Base-by-base conservation (phyloP, 129 eudicot genomes). In the Flaveria sonorensis region DNA sequence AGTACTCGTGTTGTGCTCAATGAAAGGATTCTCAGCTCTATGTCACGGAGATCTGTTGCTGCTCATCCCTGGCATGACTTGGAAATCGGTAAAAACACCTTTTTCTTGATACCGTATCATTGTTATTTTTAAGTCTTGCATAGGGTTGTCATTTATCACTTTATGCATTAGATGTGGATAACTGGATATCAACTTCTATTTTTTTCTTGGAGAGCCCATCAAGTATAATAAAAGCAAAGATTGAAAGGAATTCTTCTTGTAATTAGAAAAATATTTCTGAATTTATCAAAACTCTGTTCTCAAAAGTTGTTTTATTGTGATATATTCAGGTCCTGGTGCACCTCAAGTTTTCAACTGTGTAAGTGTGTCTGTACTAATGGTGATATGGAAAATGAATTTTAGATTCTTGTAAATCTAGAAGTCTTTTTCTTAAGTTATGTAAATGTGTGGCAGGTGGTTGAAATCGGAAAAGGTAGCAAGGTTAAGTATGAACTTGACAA, bases 61-160 rank as follows among this genome's bases (percentile, higher is more conserved):
- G 97, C 97, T 87, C 98, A 93, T 83, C 98, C 98, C 10, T 93
- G 98, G 98, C 98, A 93, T 80, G 98, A 90, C 76, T 79, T 93
- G 64, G 97, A 91, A 59, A 93, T 93, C 43, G 97, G 96, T 93
- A 82, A 26, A 36, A 63, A n/a, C 20, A n/a, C 42, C 21, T 48
- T 61, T 48, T 50, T 59, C 15, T 64, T 19, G 6, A 20, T 8
- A 36, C 10, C 52, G 4, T 50, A 32, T 45, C 51, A 62, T 18
- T 48, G 16, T 36, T n/a, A 26, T 18, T 23, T 45, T 1, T 7
- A 40, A 51, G 26, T 28, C 62, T 32, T 50, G 72, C 36, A 19
- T 50, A 12, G 20, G 40, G 53, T 11, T 39, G 40, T 12, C 40
- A n/a, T 21, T 20, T 20, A 39, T 73, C 36, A 71, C 75, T 26